Conservation (phyloP, 2,329 filamentous ascomycete species). For the Botrytis medusae region DNA sequence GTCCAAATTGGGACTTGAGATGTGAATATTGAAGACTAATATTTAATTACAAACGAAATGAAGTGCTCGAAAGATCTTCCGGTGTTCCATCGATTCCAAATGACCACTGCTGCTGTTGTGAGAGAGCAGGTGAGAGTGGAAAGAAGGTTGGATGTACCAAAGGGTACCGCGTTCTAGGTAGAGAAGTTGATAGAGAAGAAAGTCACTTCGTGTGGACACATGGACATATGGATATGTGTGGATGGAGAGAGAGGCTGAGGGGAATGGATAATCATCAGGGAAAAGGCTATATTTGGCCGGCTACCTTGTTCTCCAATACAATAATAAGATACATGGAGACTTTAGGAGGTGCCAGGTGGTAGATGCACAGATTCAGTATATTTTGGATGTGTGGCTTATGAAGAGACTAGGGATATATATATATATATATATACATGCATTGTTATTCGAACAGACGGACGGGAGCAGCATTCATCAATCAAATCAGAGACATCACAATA, state of each 20-base stretch:
- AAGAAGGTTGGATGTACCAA: background rate
- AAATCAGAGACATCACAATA: background rate
- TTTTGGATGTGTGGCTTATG: background rate
- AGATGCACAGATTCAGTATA: background rate
- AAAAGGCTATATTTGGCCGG: background rate
- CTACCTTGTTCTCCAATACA: background rate
- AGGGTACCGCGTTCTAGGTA: background rate
- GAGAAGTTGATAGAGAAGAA: background rate
- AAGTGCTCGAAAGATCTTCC: conserved; percentile 1
- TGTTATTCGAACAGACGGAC: background rate
- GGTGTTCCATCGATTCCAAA: conserved; percentile 13
- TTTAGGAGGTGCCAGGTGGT: background rate
- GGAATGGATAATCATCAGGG: background rate
- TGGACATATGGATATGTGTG: background rate
- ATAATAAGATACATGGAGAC: background rate
- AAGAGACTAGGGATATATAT: background rate
- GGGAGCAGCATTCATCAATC: background rate
- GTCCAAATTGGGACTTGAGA: background rate
- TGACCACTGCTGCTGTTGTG: background rate
- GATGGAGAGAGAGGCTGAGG: background rate
- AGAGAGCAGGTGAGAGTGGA: background rate
- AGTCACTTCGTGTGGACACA: background rate
- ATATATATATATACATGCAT: no score
- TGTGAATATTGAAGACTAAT: background rate
- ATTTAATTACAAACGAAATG: conserved; percentile 19